phyloP scores from a whole-genome alignment of 495 filamentous ascomycete genomes.

The Aspergillus olivimuriae region DNA sequence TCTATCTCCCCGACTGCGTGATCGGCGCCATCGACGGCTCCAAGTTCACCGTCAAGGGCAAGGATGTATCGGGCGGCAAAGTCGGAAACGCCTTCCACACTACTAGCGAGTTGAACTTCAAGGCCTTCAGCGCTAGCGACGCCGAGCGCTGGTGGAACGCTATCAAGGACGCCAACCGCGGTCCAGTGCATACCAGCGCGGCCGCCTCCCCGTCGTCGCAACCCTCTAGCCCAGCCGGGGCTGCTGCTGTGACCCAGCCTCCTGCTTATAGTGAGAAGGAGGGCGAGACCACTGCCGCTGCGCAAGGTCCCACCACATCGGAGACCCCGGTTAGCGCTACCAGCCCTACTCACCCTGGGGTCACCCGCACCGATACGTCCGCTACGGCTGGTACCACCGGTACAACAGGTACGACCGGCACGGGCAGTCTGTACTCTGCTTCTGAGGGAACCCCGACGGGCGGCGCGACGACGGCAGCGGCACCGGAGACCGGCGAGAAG shows the following conservation, averaged over 20 bases:
- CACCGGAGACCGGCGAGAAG: slow-evolving; percentile 17
- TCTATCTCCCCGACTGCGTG: slow-evolving; percentile 87
- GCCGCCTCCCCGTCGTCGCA: slow-evolving; percentile 12
- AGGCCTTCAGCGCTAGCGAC: slow-evolving; percentile 66
- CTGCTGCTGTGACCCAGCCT: slow-evolving; percentile 11
- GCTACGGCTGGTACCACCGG: slow-evolving; percentile 1
- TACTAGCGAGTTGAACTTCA: slow-evolving; percentile 59
- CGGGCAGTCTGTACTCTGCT: slow-evolving; percentile 21
- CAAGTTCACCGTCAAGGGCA: slow-evolving; percentile 94
- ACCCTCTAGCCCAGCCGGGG: slow-evolving; percentile 8
- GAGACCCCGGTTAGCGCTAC: background rate
- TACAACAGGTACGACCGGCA: slow-evolving; percentile 25
- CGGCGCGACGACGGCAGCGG: no score
- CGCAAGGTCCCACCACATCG: slow-evolving; percentile 10
- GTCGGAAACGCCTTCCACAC: slow-evolving; percentile 54
- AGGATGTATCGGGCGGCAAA: slow-evolving; percentile 64
- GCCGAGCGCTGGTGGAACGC: slow-evolving; percentile 79
- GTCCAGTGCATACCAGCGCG: slow-evolving; percentile 9
- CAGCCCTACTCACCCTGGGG: slow-evolving; percentile 6
- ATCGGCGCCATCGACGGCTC: slow-evolving; percentile 67
- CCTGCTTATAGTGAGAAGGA: slow-evolving; percentile 15
- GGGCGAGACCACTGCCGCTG: slow-evolving; percentile 5
- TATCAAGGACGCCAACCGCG: slow-evolving; percentile 43
- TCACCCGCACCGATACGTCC: slow-evolving; percentile 8
- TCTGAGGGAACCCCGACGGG: slow-evolving; percentile 19